These are phyloP conservation scores for Juglanconis oblonga DNA, from an alignment of 2,329 filamentous ascomycete species.

Conservation along the genomic window DNA sequence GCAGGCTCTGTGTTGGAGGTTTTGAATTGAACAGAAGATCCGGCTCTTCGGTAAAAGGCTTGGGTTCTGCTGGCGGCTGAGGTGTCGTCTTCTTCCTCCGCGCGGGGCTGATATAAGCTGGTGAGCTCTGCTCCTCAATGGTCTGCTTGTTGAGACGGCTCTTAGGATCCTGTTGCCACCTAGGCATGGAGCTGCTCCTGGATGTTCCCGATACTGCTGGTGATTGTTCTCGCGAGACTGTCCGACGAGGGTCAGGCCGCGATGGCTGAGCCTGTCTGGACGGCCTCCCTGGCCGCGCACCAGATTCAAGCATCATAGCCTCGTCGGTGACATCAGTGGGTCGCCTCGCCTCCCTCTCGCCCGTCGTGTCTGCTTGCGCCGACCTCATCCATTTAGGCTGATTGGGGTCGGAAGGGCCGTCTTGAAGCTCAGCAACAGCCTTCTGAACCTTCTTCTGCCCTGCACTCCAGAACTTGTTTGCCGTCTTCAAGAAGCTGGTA, in stretches of 20 bases:
- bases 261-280: conserved; percentile 29
- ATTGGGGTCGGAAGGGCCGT: conserved; percentile 67
- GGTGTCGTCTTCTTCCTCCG: conserved; percentile 68
- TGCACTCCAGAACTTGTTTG: conserved; percentile 92
- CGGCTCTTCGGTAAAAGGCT: conserved; percentile 42
- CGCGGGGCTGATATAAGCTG: conserved; percentile 85
- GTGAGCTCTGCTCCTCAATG: conserved; percentile 74
- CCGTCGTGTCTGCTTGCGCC: conserved; percentile 45
- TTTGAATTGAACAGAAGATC: conserved; percentile 63
- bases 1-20: conserved; percentile 32
- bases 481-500: conserved; percentile 83
- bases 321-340: conserved; percentile 59
- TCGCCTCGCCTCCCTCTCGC: conserved; percentile 29
- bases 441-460: conserved; percentile 91
- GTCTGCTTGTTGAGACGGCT: conserved; percentile 68
- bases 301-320: conserved; percentile 75
- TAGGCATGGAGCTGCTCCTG: conserved; percentile 46
- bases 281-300: conserved; percentile 51
- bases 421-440: conserved; percentile 81
- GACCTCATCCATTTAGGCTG: conserved; percentile 97
- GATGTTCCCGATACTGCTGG: conserved; percentile 44
- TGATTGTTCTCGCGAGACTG: conserved; percentile 44
- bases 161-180: conserved; percentile 61
- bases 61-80: conserved; percentile 38
- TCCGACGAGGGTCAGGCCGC: conserved; percentile 26